Conservation (phyloP, 805 yeast genomes). For the Metschnikowia bowlesiae region DNA sequence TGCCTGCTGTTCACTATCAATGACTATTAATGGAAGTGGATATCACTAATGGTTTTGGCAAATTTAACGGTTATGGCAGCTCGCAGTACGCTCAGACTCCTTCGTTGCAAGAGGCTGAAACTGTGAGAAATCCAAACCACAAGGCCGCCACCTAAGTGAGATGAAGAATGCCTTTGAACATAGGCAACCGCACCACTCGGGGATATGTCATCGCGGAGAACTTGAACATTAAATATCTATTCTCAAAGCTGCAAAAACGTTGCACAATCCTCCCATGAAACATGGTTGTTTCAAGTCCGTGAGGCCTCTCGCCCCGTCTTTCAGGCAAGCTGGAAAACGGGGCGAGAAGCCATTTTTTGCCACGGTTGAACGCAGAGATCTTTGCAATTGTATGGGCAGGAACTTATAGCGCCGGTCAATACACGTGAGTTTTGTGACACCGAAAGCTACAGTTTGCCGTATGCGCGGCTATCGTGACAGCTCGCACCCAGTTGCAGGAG, state of each 20-base stretch:
- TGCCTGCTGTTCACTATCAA: no score
- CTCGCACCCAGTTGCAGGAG: slow-evolving; percentile 1
- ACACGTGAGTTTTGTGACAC: background rate
- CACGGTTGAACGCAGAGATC: no score
- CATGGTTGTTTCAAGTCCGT: background rate
- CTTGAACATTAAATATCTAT: background rate
- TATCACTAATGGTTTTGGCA: no score
- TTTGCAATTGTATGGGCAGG: background rate
- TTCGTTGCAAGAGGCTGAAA: background rate
- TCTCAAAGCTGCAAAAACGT: background rate
- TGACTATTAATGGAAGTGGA: no score
- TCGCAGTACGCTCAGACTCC: background rate
- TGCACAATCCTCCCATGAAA: background rate
- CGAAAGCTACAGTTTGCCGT: background rate
- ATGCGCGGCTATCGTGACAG: slow-evolving; percentile 3
- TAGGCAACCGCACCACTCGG: background rate
- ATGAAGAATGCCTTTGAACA: no score
- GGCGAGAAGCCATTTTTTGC: no score
- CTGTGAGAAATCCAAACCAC: background rate
- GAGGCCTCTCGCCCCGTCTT: background rate
- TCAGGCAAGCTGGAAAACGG: background rate
- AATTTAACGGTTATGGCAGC: background rate
- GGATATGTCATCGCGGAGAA: background rate
- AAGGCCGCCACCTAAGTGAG: background rate
- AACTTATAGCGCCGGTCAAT: background rate